Evolutionary conservation across 148 eudicot species (phyloP).

Genomic region (Camellia granthamiana): DNA sequence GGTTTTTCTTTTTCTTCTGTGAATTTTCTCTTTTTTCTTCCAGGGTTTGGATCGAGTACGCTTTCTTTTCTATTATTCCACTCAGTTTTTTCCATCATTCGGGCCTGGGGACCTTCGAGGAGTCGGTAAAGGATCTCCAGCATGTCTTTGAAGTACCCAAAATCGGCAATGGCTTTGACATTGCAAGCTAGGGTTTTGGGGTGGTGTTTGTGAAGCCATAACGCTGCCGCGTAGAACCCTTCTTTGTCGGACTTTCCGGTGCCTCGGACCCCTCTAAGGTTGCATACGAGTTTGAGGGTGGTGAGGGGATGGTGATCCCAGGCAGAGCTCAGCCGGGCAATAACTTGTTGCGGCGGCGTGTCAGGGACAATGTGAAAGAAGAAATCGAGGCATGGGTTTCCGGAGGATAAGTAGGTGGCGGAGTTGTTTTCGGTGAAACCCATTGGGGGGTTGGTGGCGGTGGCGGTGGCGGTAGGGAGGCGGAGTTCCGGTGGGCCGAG

Average conservation of each 20-base stretch:
- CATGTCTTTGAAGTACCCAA: constrained; percentile 22
- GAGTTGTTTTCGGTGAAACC: constrained; percentile 24
- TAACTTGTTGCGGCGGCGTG: background rate
- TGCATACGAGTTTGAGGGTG: constrained; percentile 22
- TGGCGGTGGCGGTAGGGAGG: background rate
- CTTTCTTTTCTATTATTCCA: background rate
- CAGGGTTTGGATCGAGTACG: background rate
- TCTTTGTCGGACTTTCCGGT: constrained; percentile 19
- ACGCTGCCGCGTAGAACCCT: constrained; percentile 9
- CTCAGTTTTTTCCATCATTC: background rate
- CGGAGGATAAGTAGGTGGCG: constrained; percentile 12
- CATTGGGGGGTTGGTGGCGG: background rate
- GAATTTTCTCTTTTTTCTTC: background rate
- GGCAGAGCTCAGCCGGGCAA: background rate
- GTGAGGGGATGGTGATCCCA: constrained; percentile 12
- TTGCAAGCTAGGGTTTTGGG: constrained; percentile 24
- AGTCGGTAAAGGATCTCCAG: constrained; percentile 14
- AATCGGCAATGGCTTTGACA: background rate
- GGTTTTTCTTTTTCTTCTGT: constrained; percentile 9
- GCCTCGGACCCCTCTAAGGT: constrained; percentile 19
- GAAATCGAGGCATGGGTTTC: constrained; percentile 21
- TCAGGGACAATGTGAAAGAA: constrained; percentile 17
- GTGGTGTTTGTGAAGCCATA: constrained; percentile 22
- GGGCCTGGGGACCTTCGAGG: constrained; percentile 10
- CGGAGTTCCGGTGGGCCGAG: background rate